Evolutionary conservation across 768 basidiomycete genomes (phyloP), one percentile per base, ranked within the genome.

Genomic region (Neoboletus subvelutipes): DNA sequence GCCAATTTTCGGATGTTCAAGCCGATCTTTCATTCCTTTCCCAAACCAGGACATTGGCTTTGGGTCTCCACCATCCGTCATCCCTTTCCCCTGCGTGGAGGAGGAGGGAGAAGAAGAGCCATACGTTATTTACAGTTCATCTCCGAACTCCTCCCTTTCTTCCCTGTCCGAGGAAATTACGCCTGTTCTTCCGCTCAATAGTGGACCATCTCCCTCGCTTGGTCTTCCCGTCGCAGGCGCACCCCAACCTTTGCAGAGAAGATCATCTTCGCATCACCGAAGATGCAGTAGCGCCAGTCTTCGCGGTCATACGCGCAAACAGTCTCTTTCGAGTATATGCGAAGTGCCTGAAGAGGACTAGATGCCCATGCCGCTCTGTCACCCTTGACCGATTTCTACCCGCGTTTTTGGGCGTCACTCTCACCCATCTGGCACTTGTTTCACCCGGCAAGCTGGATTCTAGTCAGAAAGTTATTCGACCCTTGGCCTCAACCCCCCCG

Each of bases 271-370:
- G 1, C 72, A 71, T 57, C 71, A 68, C 48, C 63, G 71, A 45
- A 64, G 71, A 58, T 49, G 59, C 52, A 72, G 71, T 52, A 72
- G 71, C 15, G 64, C 71, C 28, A 71, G 72, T 52, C 65, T 68
- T 8, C 59, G 67, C n/a, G 61, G 64, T n/a, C 72, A 72, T 45
- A 31, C 63, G 24, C 70, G 72, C 60, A 64, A 63, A 50, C 70
- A 63, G 17, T 72, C 71, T 4, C 61, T 72, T 10, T 72, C 71
- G 1, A 72, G 71, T 8, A 72, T 72, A 49, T 67, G 40, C 45
- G 71, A 72, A 29, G 70, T 73, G 5, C 72, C 71, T 5, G 71
- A 72, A 51, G 71, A 72, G 34, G 71, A 72, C 42, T 73, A 50
- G 45, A 20, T 18, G 17, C 17, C 40, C n/a, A 34, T 37, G 33